These are phyloP conservation scores for Pisolithus sp. DNA, from an alignment of 768 basidiomycete species.

Conservation along the genomic window DNA sequence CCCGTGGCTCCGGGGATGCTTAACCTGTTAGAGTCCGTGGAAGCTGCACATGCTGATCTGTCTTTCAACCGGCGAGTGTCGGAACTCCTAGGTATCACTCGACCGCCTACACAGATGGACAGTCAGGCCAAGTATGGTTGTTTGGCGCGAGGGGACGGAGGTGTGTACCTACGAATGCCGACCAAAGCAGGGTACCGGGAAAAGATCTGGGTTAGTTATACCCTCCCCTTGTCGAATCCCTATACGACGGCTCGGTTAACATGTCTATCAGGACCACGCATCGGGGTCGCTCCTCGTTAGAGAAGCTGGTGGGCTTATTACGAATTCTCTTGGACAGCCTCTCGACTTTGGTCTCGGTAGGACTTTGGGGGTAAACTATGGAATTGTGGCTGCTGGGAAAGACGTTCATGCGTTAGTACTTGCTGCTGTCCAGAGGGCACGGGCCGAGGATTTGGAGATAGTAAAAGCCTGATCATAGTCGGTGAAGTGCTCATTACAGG, in stretches of 20 bases:
- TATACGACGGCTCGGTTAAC: not conserved
- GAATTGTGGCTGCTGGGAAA: slow-evolving; percentile 77
- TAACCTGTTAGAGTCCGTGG: slow-evolving; percentile 85
- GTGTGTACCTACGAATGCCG: slow-evolving; percentile 75
- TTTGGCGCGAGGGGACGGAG: slow-evolving; percentile 81
- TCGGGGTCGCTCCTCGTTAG: slow-evolving; percentile 77
- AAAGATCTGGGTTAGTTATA: slow-evolving; percentile 85
- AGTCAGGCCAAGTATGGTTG: slow-evolving; percentile 93
- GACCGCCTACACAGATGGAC: slow-evolving; percentile 78
- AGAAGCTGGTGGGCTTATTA: slow-evolving; percentile 87
- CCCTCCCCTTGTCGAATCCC: no score
- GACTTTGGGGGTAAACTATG: slow-evolving; percentile 80
- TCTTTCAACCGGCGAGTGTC: slow-evolving; percentile 75
- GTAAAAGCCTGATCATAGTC: slow-evolving; percentile 4
- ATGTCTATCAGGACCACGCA: slow-evolving; percentile 69
- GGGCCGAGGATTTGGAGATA: slow-evolving; percentile 21
- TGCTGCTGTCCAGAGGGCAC: slow-evolving; percentile 63
- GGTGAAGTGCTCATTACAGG: no score
- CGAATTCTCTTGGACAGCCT: slow-evolving; percentile 69
- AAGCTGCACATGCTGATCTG: slow-evolving; percentile 88
- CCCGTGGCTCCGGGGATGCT: slow-evolving; percentile 38
- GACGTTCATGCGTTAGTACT: slow-evolving; percentile 65
- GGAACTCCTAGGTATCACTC: slow-evolving; percentile 55
- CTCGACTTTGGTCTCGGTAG: slow-evolving; percentile 86
- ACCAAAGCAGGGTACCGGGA: slow-evolving; percentile 74